A percentile compares a stretch with the other conserved stretches of the same genome.
Evolutionary conservation across 352 stramenopile genomes (phyloP).

Genomic region (Pilasporangium apinafurcum): DNA sequence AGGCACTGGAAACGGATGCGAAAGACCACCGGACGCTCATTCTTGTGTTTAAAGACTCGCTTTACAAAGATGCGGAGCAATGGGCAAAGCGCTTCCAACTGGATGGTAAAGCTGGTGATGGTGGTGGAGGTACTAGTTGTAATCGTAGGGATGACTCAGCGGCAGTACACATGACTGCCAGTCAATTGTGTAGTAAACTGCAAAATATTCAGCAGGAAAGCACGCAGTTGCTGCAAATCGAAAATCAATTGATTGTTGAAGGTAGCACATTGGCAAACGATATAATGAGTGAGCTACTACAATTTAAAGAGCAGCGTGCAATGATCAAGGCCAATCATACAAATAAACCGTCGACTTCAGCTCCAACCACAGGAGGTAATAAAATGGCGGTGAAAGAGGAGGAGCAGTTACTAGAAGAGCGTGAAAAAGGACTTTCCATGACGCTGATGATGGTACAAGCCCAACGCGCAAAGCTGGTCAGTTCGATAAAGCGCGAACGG

Average conservation of each 20-base stretch:
- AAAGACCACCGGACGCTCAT: conserved; percentile 82
- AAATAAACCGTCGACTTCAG: conserved; percentile 2
- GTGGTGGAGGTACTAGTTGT: no score
- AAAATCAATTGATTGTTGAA: conserved; percentile 56
- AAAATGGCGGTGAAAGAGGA: conserved; percentile 62
- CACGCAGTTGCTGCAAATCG: conserved; percentile 53
- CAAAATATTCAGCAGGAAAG: conserved; percentile 78
- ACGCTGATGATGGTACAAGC: conserved; percentile 57
- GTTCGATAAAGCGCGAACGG: conserved; percentile 50
- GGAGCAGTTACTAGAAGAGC: conserved; percentile 65
- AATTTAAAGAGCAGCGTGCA: conserved; percentile 41
- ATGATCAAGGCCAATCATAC: conserved; percentile 25
- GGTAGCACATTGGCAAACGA: conserved; percentile 62
- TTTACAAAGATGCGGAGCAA: conserved; percentile 74
- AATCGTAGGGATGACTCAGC: conserved; percentile 68
- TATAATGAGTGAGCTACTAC: conserved; percentile 55
- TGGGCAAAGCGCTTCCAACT: conserved; percentile 43
- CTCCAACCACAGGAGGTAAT: no score
- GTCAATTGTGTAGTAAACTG: conserved; percentile 73
- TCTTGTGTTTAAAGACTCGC: conserved; percentile 73
- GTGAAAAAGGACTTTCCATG: conserved; percentile 72
- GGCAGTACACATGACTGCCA: conserved; percentile 68
- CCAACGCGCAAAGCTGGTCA: conserved; percentile 43
- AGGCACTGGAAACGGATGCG: conserved; percentile 50
- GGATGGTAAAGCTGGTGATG: conserved; percentile 20